These are phyloP conservation scores for Pneumocystis jirovecii DNA, from an alignment of 1,139 yeast species.

Conservation along the genomic window DNA sequence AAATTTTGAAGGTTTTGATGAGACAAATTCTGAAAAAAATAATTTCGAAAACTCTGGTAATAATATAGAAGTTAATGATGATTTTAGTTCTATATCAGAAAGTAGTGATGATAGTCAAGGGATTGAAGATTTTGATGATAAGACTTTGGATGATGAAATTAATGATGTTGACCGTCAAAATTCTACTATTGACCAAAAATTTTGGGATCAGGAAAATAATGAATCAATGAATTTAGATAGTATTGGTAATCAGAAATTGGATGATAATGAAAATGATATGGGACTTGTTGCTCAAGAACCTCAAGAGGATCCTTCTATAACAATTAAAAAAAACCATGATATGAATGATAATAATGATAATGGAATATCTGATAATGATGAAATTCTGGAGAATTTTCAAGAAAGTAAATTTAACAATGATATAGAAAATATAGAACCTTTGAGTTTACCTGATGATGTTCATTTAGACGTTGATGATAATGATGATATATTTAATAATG, in stretches of 20 bases:
- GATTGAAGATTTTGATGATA: conserved; percentile 31
- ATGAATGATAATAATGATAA: conserved; percentile 28
- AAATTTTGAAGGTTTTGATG: conserved; percentile 77
- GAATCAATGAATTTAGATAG: conserved; percentile 53
- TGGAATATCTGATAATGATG: conserved; percentile 28
- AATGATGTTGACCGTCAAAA: conserved; percentile 83
- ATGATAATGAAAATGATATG: conserved; percentile 51
- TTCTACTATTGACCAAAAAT: conserved; percentile 93
- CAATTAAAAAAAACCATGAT: conserved; percentile 33
- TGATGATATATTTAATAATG: conserved; percentile 22
- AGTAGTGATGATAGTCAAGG: conserved; percentile 39
- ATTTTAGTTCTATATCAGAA: conserved; percentile 42
- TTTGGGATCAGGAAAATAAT: conserved; percentile 93
- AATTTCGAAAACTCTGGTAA: conserved; percentile 34
- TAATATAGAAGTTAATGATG: conserved; percentile 81
- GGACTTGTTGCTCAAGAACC: conserved; percentile 36
- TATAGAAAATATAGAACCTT: conserved; percentile 66
- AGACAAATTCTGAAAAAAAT: conserved; percentile 55
- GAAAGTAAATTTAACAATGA: conserved; percentile 53
- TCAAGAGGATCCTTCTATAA: conserved; percentile 42
- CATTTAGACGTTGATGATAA: conserved; percentile 19
- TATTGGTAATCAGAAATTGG: conserved; percentile 51
- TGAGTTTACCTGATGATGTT: conserved; percentile 78
- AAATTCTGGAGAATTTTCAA: conserved; percentile 43
- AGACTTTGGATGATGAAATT: conserved; percentile 68